A percentile compares a stretch with the other conserved stretches of the same genome.
Conservation (phyloP, 148 eudicot genomes). For the Cornus kousa region DNA sequence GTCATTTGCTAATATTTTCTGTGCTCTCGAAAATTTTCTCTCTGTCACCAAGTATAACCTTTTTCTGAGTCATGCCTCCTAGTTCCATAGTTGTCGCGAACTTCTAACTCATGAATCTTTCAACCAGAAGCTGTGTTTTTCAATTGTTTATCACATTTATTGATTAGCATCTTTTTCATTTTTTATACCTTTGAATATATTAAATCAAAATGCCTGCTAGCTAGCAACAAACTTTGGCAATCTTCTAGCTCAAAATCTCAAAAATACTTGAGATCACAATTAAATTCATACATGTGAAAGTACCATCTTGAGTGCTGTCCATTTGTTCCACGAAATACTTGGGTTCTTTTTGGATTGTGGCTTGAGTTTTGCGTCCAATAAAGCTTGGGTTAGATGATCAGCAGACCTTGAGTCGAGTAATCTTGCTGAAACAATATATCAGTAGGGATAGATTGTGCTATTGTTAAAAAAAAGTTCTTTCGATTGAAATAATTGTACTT, state of each 20-base stretch:
- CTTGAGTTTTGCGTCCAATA: no score
- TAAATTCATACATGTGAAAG: neutral
- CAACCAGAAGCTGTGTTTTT: neutral
- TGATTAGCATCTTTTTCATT: neutral
- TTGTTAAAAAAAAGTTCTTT: no score
- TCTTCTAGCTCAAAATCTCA: neutral
- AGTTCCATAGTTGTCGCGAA: neutral
- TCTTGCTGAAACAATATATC: no score
- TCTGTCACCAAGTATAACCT: no score
- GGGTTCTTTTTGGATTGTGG: no score
- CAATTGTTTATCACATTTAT: neutral
- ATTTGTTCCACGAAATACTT: neutral
- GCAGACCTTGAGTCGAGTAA: no score
- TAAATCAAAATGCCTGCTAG: neutral
- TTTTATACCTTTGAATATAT: neutral
- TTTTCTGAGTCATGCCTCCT: neutral
- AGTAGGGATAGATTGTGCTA: no score
- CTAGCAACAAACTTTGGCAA: neutral
- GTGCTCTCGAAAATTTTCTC: no score
- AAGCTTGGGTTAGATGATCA: no score
- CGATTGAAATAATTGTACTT: no score
- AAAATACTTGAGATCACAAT: no score
- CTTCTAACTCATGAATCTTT: neutral
- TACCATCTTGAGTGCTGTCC: neutral
- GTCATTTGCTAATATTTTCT: neutral